These are phyloP conservation scores for Tricharina praecox DNA, from an alignment of 495 filamentous ascomycete genomes.

Conservation along the genomic window DNA sequence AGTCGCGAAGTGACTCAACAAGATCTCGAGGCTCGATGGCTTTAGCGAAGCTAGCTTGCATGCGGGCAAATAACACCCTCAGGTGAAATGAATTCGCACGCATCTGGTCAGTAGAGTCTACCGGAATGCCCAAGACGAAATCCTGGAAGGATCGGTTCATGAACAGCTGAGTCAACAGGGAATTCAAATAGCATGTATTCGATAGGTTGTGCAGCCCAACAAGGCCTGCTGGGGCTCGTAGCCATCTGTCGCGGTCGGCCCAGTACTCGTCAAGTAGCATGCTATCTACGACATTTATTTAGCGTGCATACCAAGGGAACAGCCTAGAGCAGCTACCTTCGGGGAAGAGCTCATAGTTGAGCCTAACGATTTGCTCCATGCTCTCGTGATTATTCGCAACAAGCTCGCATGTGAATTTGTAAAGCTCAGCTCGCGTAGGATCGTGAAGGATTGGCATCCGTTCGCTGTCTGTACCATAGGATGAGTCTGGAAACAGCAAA, in stretches of 20 bases:
- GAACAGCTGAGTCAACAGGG: constrained; percentile 85
- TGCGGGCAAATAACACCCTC: constrained; percentile 60
- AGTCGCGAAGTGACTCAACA: constrained; percentile 59
- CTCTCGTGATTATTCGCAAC: constrained; percentile 13
- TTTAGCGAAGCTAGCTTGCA: constrained; percentile 67
- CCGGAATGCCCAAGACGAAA: constrained; percentile 52
- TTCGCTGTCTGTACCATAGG: constrained; percentile 10
- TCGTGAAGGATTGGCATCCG: constrained; percentile 22
- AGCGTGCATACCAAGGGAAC: not conserved
- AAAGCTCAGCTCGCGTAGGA: constrained; percentile 19
- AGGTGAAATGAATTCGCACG: constrained; percentile 36
- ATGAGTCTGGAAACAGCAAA: constrained; percentile 18
- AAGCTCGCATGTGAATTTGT: constrained; percentile 17
- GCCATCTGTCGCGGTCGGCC: constrained; percentile 42
- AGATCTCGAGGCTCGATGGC: constrained; percentile 55
- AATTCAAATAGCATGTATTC: constrained; percentile 96
- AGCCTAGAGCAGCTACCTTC: constrained; percentile 10
- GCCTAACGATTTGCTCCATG: constrained; percentile 16
- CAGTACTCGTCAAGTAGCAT: constrained; percentile 8
- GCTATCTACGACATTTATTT: not conserved
- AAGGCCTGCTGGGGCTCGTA: constrained; percentile 57
- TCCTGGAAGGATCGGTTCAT: constrained; percentile 83
- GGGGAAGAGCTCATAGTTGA: constrained; percentile 20
- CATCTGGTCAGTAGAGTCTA: constrained; percentile 34
- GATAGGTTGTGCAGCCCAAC: constrained; percentile 76